phyloP scores from a whole-genome alignment of 768 basidiomycete genomes.

The Amyloporia xantha region DNA sequence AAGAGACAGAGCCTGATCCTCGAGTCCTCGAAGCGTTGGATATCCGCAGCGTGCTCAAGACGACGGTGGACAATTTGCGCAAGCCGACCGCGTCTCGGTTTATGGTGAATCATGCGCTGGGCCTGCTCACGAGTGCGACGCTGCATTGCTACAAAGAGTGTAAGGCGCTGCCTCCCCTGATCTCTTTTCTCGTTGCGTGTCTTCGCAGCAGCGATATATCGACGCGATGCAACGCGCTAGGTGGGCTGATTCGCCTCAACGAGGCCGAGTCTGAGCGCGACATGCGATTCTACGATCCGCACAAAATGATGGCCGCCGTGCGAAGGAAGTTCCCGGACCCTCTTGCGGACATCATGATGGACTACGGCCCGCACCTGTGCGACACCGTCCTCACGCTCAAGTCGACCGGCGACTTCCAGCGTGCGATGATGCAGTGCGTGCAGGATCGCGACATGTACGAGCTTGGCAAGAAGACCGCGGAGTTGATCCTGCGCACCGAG shows the following conservation, averaged over 20 bases:
- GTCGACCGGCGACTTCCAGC: slow-evolving; percentile 37
- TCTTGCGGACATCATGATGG: slow-evolving; percentile 37
- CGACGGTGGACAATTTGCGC: slow-evolving; percentile 34
- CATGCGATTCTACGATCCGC: slow-evolving; percentile 38
- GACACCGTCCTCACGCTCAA: slow-evolving; percentile 41
- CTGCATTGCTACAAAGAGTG: slow-evolving; percentile 39
- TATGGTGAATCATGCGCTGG: slow-evolving; percentile 44
- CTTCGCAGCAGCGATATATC: slow-evolving; percentile 49
- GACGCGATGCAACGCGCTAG: slow-evolving; percentile 42
- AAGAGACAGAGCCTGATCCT: slow-evolving; percentile 23
- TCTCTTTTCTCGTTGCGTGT: slow-evolving; percentile 47
- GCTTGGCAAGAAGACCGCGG: slow-evolving; percentile 41
- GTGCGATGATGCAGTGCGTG: slow-evolving; percentile 42
- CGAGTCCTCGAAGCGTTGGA: slow-evolving; percentile 32
- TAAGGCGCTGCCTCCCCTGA: slow-evolving; percentile 34
- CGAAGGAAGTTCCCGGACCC: slow-evolving; percentile 37
- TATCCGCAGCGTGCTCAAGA: slow-evolving; percentile 32
- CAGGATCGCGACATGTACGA: slow-evolving; percentile 41
- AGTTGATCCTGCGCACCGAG: slow-evolving; percentile 46
- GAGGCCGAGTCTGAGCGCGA: slow-evolving; percentile 35
- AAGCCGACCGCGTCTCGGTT: slow-evolving; percentile 34
- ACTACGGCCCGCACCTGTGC: slow-evolving; percentile 42
- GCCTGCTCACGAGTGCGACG: slow-evolving; percentile 37
- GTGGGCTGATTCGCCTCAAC: slow-evolving; percentile 47
- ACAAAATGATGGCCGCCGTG: slow-evolving; percentile 32